These are phyloP conservation scores for Herpetomonas samuelpessoai DNA, from an alignment of 208 protist genomes.

Conservation along the genomic window DNA sequence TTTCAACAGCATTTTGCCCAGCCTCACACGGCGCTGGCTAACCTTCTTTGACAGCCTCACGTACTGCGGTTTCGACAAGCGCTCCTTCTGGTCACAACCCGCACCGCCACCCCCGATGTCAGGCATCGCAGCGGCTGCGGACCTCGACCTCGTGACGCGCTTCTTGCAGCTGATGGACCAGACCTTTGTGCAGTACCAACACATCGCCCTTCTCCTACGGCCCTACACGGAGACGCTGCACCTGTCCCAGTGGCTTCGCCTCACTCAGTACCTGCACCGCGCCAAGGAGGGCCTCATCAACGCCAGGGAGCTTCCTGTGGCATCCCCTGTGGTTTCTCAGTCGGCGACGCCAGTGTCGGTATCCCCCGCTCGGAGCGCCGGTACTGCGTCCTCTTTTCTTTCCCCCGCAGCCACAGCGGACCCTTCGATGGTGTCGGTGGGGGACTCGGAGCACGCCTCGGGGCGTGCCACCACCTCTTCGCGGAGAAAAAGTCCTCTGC, in stretches of 20 bases:
- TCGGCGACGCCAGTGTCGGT: no score
- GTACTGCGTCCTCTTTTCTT: no score
- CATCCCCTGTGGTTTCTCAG: slow-evolving; percentile 2
- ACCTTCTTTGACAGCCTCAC: slow-evolving; percentile 27
- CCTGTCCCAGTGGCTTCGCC: slow-evolving; percentile 27
- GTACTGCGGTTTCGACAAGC: slow-evolving; percentile 18
- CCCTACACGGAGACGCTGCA: slow-evolving; percentile 40
- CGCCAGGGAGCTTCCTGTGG: background rate
- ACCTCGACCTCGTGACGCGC: slow-evolving; percentile 14
- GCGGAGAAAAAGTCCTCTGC: no score
- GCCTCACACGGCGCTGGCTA: slow-evolving; percentile 34
- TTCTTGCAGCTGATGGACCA: slow-evolving; percentile 35
- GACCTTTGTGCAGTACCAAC: slow-evolving; percentile 24
- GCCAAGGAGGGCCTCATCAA: slow-evolving; percentile 8
- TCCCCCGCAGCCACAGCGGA: no score
- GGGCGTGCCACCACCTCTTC: no score
- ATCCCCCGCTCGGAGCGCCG: no score
- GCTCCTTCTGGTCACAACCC: slow-evolving; percentile 15
- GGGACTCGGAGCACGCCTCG: no score
- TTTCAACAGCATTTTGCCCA: slow-evolving; percentile 25
- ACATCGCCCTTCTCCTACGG: slow-evolving; percentile 27
- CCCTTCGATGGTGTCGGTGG: no score
- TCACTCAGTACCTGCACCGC: slow-evolving; percentile 19
- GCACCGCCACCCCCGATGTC: slow-evolving; percentile 8
- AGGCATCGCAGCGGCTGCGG: background rate